A percentile compares a stretch with the other conserved stretches of the same genome.
These are phyloP conservation scores for Nitzschia sp. DNA, from an alignment of 108 stramenopile genomes.

Conservation along the genomic window DNA sequence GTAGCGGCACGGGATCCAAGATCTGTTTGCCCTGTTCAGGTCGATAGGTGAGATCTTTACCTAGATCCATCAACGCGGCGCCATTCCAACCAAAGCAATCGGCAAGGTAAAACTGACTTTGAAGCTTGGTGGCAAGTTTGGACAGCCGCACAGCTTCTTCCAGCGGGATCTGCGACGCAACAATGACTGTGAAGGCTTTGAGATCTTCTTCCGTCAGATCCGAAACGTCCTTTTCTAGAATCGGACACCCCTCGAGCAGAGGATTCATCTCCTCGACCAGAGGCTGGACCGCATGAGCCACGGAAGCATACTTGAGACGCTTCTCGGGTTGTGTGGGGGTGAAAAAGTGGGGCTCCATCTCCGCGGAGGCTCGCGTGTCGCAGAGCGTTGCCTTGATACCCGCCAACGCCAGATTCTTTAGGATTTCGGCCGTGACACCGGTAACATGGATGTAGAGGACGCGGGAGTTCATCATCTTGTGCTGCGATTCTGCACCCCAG, in stretches of 20 bases:
- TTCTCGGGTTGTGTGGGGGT: slow-evolving; percentile 9
- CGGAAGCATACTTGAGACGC: slow-evolving; percentile 50
- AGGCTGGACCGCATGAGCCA: slow-evolving; percentile 68
- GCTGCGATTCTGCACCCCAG: slow-evolving; percentile 95
- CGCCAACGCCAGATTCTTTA: slow-evolving; percentile 94
- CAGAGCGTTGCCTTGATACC: slow-evolving; percentile 85
- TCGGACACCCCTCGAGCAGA: slow-evolving; percentile 78
- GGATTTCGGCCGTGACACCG: slow-evolving; percentile 81
- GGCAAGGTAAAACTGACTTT: slow-evolving; percentile 58
- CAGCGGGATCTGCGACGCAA: slow-evolving; percentile 64
- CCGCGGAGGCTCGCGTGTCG: slow-evolving; percentile 56
- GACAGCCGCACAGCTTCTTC: slow-evolving; percentile 65
- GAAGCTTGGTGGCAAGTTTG: slow-evolving; percentile 5
- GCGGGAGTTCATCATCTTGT: slow-evolving; percentile 84
- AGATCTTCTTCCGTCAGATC: slow-evolving; percentile 59
- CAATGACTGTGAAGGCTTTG: slow-evolving; percentile 72
- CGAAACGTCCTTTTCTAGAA: slow-evolving; percentile 45
- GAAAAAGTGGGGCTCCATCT: slow-evolving; percentile 22
- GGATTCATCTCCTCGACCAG: slow-evolving; percentile 91
- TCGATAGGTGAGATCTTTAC: slow-evolving; percentile 58
- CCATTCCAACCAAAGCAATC: slow-evolving; percentile 88
- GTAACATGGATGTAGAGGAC: slow-evolving; percentile 90
- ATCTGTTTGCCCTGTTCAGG: slow-evolving; percentile 83
- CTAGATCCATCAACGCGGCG: slow-evolving; percentile 78
- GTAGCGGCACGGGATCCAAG: slow-evolving; percentile 51